A percentile compares a stretch with the other conserved stretches of the same genome.
phyloP scores from a whole-genome alignment of 306 rosid species.

The Argentina anserina region DNA sequence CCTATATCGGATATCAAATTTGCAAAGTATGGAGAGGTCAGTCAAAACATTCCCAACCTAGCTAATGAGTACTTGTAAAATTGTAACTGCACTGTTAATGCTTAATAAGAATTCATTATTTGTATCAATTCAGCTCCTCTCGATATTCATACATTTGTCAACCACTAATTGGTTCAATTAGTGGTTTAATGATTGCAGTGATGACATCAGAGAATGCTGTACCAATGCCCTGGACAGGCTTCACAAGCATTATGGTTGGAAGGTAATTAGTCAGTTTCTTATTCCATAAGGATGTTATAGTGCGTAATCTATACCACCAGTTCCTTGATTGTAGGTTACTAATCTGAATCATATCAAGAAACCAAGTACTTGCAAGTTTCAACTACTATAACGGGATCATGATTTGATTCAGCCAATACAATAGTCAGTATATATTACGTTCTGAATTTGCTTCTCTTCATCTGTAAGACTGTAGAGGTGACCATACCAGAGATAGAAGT shows the following conservation, averaged over 20 bases:
- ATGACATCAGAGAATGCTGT: constrained; percentile 73
- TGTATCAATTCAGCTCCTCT: constrained; percentile 10
- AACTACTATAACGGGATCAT: not conserved
- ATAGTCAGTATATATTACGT: not conserved
- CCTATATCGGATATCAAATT: constrained; percentile 55
- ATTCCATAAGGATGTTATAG: not conserved
- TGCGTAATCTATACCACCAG: not conserved
- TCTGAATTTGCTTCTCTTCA: constrained; percentile 22
- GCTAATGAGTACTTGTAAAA: too few species aligned
- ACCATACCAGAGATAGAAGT: constrained; percentile 92
- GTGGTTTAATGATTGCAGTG: constrained; percentile 95
- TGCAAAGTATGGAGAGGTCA: constrained; percentile 78
- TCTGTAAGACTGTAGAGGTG: constrained; percentile 64
- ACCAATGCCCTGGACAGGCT: constrained; percentile 58
- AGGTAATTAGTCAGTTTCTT: constrained; percentile 43
- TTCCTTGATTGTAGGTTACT: not conserved
- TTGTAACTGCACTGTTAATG: not conserved
- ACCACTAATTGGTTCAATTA: constrained; percentile 68
- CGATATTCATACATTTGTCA: constrained; percentile 1
- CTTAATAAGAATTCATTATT: constrained; percentile 5
- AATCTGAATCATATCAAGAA: too few species aligned
- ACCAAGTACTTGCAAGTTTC: too few species aligned
- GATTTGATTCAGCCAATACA: not conserved
- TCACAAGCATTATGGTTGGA: constrained; percentile 63
- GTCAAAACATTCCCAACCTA: constrained; percentile 14